Percentiles rank a stretch among this genome's conserved stretches.
phyloP scores from a whole-genome alignment of 495 filamentous ascomycete genomes.

The Tuber aestivum region DNA sequence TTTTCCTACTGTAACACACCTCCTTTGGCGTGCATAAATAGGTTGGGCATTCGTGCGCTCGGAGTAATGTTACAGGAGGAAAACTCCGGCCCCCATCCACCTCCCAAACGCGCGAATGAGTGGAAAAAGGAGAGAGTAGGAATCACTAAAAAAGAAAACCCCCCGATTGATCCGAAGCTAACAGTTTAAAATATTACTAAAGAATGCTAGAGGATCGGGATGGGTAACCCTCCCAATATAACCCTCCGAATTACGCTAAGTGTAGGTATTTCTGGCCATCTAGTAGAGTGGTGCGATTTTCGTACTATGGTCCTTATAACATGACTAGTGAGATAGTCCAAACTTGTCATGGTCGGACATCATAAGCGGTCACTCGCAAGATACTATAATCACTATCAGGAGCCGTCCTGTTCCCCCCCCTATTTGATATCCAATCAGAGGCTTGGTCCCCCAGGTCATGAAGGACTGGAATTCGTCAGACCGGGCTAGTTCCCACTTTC shows the following conservation, averaged over 20 bases:
- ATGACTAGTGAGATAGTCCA: background rate
- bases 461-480: background rate
- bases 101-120: background rate
- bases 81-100: background rate
- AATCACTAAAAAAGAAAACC: background rate
- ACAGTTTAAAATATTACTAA: too few species aligned
- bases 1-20: background rate
- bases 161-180: background rate
- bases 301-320: background rate
- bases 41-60: background rate
- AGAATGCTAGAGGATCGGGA: background rate
- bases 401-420: background rate
- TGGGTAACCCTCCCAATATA: background rate
- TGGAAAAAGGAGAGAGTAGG: background rate
- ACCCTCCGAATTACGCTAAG: background rate
- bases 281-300: background rate
- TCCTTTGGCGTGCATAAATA: background rate
- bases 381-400: background rate
- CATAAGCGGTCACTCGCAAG: background rate
- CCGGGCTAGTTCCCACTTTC: background rate
- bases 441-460: background rate
- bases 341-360: background rate
- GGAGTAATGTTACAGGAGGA: background rate
- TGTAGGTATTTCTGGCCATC: background rate
- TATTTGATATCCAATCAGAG: background rate